Percentiles rank a stretch among this genome's conserved stretches.
Conservation (phyloP, 2,329 filamentous ascomycete genomes). For the Volutella citrinella region DNA sequence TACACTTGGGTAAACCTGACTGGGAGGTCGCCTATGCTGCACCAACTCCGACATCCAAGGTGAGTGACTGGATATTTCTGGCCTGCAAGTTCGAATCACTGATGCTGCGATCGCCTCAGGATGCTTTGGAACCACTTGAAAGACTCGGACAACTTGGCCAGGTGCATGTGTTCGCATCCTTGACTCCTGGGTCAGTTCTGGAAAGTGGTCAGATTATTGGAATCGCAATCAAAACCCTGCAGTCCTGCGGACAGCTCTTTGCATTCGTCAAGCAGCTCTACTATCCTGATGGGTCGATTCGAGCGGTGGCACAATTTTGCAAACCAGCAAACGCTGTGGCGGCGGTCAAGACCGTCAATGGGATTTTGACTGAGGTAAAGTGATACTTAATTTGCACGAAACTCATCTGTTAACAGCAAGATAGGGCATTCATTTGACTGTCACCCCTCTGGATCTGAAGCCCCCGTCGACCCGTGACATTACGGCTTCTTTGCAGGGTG, state of each 20-base stretch:
- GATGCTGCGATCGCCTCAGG: not conserved
- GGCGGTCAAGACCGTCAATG: conserved; percentile 36
- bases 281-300: conserved; percentile 41
- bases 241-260: conserved; percentile 49
- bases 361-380: conserved; percentile 25
- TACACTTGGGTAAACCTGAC: conserved; percentile 39
- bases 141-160: conserved; percentile 23
- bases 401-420: too few relatives aligned
- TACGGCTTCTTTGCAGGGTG: conserved; percentile 14
- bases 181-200: conserved; percentile 13
- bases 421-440: conserved; percentile 24
- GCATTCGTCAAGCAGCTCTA: conserved; percentile 44
- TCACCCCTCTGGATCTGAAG: conserved; percentile 15
- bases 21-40: conserved; percentile 41
- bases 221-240: conserved; percentile 33
- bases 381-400: not conserved
- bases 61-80: conserved; percentile 8
- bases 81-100: too few relatives aligned
- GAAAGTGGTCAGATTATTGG: conserved; percentile 35
- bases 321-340: conserved; percentile 43
- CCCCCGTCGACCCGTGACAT: conserved; percentile 8
- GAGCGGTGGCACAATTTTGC: conserved; percentile 51
- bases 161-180: conserved; percentile 25
- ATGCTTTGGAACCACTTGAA: too few relatives aligned
- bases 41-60: conserved; percentile 13